Base-by-base conservation (phyloP, 176 grass and related monocot genomes). In the Miscanthus lutarioriparius region DNA sequence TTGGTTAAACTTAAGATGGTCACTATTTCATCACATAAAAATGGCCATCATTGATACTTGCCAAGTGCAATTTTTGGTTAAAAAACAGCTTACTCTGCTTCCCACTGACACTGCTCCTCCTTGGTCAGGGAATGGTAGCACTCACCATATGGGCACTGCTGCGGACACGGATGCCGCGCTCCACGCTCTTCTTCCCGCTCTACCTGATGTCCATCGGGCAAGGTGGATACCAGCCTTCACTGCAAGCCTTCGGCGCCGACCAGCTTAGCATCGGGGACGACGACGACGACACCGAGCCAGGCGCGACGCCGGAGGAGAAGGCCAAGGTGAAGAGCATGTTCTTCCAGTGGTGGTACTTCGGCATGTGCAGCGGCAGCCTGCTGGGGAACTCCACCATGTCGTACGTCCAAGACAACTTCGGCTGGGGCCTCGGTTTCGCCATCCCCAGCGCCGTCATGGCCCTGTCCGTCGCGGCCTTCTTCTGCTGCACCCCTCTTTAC, bases 321-420 rank as follows among this genome's bases (percentile, higher is more conserved):
- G 70, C 37, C 19, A 93, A 85, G 76, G 82, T 85, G 73, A 98
- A 98, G 85, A 91, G 89, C 64, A 41, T 78, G 25, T 98, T 98
- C 80, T 98, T 98, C 87, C 93, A 90, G 72, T 98, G 91, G 93
- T 98, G 96, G 96, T 98, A 98, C 88, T 95, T 98, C 28, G 96
- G 96, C 80, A 87, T 98, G 33, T 98, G 96, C 59, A 92, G 76
- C 16, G 96, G 96, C 39, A 91, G 92, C 84, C 85, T 98, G 58
- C 62, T 98, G 78, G 96, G 96, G 4, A 98, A 98, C 80, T 90
- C 91, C 40, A 87, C 67, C 68, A 91, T 95, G 89, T 88, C 96
- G 2, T 95, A 98, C 45, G 80, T 95, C 40, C 96, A 98, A 62
- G 96, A 98, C 76, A 93, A 91, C 23, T 49, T 88, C 16, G 87